Evolutionary conservation across 2,329 filamentous ascomycete species (phyloP), one percentile per base, ranked within the genome.

Genomic region (Diplodia mutila): DNA sequence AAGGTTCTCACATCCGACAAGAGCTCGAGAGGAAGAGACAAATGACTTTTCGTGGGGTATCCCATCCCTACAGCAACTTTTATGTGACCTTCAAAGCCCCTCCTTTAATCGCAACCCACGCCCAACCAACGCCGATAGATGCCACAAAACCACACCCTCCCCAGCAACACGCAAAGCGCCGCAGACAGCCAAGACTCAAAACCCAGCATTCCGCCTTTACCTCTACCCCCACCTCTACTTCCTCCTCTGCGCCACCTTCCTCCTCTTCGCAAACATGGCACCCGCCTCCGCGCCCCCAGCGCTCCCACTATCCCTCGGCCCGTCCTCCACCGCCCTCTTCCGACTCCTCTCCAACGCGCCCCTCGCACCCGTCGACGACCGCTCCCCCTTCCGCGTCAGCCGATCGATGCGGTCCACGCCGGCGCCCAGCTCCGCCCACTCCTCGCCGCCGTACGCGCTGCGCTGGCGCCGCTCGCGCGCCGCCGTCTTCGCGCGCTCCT

Each of bases 381-480:
- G 16, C 16, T n/a, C 55, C 71, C 84, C 83, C 78, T 89, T 92
- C 79, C 88, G 88, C 7, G 94, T 97, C 75, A 97, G 83, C 70
- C 89, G 85, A 73, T 93, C 90, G 79, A 97, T 97, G 53, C 94
- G 86, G 80, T 97, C 92, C 63, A 94, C 87, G 8, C 93, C 93
- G 76, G 94, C 90, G 67, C 92, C 92, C 53, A 99, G 82, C 29
- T 91, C 89, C 70, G 90, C 87, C 92, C 93, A 98, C 76, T 98
- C 95, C 80, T 98, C 95, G 63, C 95, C 95, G 69, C 94, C 94
- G 80, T 91, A 97, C n/a, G 46, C 59, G 42, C 78, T 77, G 46
- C 79, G 25, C 5, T 48, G 75, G 52, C 77, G 79, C 3, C 78
- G 32, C 8, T 34, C 32, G 9, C 32, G 32, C 1, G 32, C 82